These are phyloP conservation scores for Aspergillus viridinutans DNA, from an alignment of 2,329 filamentous ascomycete genomes.

Conservation along the genomic window DNA sequence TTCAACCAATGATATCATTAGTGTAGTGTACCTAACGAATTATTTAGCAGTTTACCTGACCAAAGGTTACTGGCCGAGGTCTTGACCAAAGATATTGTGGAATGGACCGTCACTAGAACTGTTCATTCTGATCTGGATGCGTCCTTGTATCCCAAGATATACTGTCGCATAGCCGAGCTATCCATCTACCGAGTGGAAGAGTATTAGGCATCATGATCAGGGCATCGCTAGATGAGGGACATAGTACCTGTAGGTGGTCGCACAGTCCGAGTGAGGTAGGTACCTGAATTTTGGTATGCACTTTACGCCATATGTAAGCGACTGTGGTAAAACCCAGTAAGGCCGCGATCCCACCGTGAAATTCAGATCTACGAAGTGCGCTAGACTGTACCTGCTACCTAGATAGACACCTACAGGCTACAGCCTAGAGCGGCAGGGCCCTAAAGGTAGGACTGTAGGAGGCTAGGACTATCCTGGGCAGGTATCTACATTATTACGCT, in stretches of 20 bases:
- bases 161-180: neutral
- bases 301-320: neutral
- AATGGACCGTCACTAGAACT: neutral
- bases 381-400: neutral
- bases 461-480: neutral
- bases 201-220: neutral
- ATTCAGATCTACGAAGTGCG: slow-evolving; percentile 11
- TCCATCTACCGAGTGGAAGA: neutral
- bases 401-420: neutral
- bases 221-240: neutral
- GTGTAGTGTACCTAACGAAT: no score
- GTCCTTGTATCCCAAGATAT: neutral
- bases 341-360: slow-evolving; percentile 9
- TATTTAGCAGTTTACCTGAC: neutral
- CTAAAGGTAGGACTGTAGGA: neutral
- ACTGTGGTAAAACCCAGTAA: slow-evolving; percentile 3
- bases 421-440: no score
- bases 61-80: neutral
- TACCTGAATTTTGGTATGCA: neutral
- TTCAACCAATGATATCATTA: neutral
- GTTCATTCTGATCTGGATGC: neutral
- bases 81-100: neutral
- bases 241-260: neutral
- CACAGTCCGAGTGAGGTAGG: neutral
- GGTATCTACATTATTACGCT: neutral